Conservation (phyloP, 2,329 filamentous ascomycete species). For the Aspergillus sp. region DNA sequence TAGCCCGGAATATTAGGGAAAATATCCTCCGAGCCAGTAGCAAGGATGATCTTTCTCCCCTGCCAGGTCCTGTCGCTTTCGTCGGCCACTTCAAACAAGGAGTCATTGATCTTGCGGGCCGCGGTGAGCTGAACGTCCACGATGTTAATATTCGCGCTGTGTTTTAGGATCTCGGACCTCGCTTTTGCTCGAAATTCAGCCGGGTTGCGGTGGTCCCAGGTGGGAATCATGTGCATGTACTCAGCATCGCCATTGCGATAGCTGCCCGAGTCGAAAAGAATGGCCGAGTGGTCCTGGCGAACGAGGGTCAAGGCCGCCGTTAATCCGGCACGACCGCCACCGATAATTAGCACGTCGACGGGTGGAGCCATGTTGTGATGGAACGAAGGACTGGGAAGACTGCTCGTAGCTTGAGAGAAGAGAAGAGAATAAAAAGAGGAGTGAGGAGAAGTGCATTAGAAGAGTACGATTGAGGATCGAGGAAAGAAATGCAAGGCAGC, state of each 20-base stretch:
- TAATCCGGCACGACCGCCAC: constrained; percentile 49
- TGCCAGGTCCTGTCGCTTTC: constrained; percentile 47
- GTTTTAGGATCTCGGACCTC: background rate
- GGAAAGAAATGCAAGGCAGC: too few species aligned
- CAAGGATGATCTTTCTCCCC: constrained; percentile 57
- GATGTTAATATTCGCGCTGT: background rate
- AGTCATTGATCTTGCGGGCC: background rate
- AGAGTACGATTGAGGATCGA: too few species aligned
- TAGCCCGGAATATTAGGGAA: constrained; percentile 54
- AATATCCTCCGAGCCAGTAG: constrained; percentile 54
- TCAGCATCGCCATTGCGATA: constrained; percentile 45
- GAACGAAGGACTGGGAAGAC: too few species aligned
- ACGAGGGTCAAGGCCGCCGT: constrained; percentile 40
- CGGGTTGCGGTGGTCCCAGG: constrained; percentile 37
- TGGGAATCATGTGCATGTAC: constrained; percentile 48
- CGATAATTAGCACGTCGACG: constrained; percentile 35
- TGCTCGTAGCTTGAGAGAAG: too few species aligned
- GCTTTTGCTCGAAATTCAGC: constrained; percentile 20
- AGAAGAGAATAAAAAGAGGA: too few species aligned
- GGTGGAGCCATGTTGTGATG: background rate
- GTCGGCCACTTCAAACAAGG: constrained; percentile 33
- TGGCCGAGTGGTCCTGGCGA: constrained; percentile 38
- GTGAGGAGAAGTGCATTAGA: too few species aligned
- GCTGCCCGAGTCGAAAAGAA: constrained; percentile 44
- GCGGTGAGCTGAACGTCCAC: background rate